Evolutionary conservation across 2,329 filamentous ascomycete genomes (phyloP), one percentile per base, ranked within the genome.

Genomic region (Coniochaeta sp.): DNA sequence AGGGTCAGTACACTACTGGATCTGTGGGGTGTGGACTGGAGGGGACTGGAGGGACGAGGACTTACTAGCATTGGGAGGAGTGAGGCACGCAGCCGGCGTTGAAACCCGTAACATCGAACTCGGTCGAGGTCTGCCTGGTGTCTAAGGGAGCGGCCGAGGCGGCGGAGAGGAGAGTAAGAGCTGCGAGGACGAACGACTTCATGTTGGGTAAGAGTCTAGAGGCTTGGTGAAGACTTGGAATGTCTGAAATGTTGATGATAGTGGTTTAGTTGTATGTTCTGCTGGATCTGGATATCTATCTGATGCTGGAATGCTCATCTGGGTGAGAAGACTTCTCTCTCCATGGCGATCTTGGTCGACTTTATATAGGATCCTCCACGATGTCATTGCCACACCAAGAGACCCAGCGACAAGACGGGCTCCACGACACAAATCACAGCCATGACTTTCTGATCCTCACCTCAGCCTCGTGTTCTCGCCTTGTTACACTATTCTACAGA

Each of bases 81-180:
- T 57, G 54, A 57, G 54, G 54, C 16, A 38, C 31, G n/a, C 54
- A 57, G 31, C 31, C 34, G 54, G 54, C 54, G 22, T 36, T 28
- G 54, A 57, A 26, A n/a, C 31, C 34, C 9, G 54, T 34, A n/a
- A 57, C 31, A 31, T 57, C 54, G 33, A 57, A 57, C 31, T 57
- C 54, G 34, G 54, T 38, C 14, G 54, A 34, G 31, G 54, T 22
- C 31, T 57, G 54, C 16, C 54, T 19, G 31, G 31, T 38, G 12
- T 34, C 54, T 11, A 57, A n/a, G 33, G 54, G 54, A 38, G 54
- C 28, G 54, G 54, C 54, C 54, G 54, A 57, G 54, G 28, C 54
- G 31, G 54, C 54, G 31, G 54, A 57, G 17, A 57, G 54, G 54
- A 57, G n/a, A 7, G 54, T 24, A n/a, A 36, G 28, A 28, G 34